Conservation (phyloP, 2,329 filamentous ascomycete genomes). For the Colletotrichum lini region DNA sequence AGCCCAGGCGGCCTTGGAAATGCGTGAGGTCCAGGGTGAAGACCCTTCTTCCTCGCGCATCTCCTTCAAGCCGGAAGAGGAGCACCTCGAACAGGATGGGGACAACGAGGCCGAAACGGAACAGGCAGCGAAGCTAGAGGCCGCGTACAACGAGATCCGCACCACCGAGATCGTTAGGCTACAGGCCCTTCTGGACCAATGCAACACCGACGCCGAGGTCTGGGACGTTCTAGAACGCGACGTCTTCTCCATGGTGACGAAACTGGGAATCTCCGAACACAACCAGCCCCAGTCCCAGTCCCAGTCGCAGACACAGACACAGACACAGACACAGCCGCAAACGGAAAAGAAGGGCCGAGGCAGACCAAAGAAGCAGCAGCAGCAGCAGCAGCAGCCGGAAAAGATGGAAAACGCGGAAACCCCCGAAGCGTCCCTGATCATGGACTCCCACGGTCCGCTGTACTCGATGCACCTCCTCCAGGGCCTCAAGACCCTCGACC, state of each 20-base stretch:
- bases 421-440: conserved; percentile 52
- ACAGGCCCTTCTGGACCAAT: conserved; percentile 66
- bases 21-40: conserved; percentile 50
- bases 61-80: conserved; percentile 22
- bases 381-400: background rate
- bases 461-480: conserved; percentile 74
- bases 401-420: conserved; percentile 13
- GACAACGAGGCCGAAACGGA: conserved; percentile 37
- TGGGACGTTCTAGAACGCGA: conserved; percentile 78
- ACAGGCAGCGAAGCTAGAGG: conserved; percentile 56
- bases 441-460: conserved; percentile 74
- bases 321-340: conserved; percentile 13
- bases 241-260: conserved; percentile 73
- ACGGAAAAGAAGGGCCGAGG: conserved; percentile 17
- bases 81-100: background rate
- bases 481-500: conserved; percentile 70
- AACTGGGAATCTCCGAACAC: conserved; percentile 65
- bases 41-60: background rate
- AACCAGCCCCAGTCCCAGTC: background rate
- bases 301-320: too few relatives aligned
- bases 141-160: conserved; percentile 50
- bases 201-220: conserved; percentile 73
- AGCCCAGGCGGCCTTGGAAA: conserved; percentile 56
- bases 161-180: conserved; percentile 66
- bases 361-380: conserved; percentile 35